phyloP scores from a whole-genome alignment of 202 grass and related monocot species.

The Musa balbisiana region DNA sequence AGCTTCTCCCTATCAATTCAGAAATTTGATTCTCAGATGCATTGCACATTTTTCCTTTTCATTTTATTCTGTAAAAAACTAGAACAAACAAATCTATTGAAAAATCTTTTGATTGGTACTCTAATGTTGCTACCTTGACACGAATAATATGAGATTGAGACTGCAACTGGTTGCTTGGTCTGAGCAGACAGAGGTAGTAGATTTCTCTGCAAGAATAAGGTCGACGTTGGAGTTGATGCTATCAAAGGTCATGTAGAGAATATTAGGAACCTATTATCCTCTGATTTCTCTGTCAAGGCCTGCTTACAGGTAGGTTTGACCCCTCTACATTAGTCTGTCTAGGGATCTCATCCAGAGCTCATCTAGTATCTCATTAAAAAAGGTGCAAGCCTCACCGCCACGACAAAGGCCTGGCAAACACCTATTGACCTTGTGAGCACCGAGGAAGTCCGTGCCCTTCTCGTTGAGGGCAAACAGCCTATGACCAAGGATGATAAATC shows the following conservation, averaged over 20 bases:
- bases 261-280: conserved; percentile 46
- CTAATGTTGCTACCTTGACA: conserved; percentile 31
- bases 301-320: conserved; percentile 26
- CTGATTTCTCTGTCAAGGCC: conserved; percentile 74
- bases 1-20: too few relatives aligned
- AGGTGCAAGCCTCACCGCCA: conserved; percentile 47
- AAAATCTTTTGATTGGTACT: background rate
- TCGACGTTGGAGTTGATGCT: conserved; percentile 63
- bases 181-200: conserved; percentile 76
- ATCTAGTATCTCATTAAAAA: conserved; percentile 72
- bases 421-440: conserved; percentile 58
- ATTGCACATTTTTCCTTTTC: background rate
- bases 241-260: conserved; percentile 80
- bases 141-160: conserved; percentile 40
- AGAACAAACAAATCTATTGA: background rate
- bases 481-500: conserved; percentile 44
- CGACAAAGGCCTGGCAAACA: conserved; percentile 74
- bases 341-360: conserved; percentile 70
- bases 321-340: conserved; percentile 39
- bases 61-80: background rate
- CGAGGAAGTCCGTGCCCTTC: conserved; percentile 52
- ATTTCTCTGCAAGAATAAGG: conserved; percentile 93
- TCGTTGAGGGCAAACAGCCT: conserved; percentile 56
- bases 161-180: conserved; percentile 94
- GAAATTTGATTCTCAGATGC: too few relatives aligned